Base-by-base conservation (phyloP, 2,329 filamentous ascomycete species). In the Penicillium sp. region DNA sequence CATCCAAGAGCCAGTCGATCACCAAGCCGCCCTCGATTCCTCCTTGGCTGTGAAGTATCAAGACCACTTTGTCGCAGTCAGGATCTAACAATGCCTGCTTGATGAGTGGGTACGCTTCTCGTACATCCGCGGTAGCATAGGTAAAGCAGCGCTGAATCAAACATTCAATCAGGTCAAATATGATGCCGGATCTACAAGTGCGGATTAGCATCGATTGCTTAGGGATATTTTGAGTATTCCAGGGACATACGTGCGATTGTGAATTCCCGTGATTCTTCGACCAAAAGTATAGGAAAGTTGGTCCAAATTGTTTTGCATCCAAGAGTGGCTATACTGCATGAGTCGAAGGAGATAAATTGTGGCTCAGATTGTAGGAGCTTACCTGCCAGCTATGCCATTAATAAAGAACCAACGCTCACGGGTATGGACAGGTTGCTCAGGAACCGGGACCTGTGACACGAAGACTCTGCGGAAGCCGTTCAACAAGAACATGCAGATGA, bases 381-480 rank as follows among this genome's bases (percentile, higher is more conserved):
- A 69, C 66, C 67, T 64, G 49, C 69, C 66, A 11, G 64, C 84
- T 26, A 92, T 84, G 1, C 89, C 89, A 65, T 92, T 92, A 49
- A 92, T 72, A 67, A 89, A 92, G n/a, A 92, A 79, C 89, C 89
- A 93, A 65, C 86, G 82, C 73, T 92, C 89, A 50, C 85, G 78
- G 11, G 77, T 75, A 68, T 77, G 71, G n/a, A 67, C 78, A 0
- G 78, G 76, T 18, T 37, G 49, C 44, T 57, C 51, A 12, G 53
- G 33, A 2, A 65, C 51, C 5, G 61, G 59, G 2, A 61, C 65
- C 18, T 55, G 49, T 15, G 72, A 69, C 1, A 72, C 72, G 15
- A 77, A 70, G 1, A 85, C 79, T 58, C 82, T 85, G 51, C 81
- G 75, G 2, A 79, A 74, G 41, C 74, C 71, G 54, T 79, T 79